Evolutionary conservation across 192 early-diverging fungal genomes (phyloP).

Genomic region (Podila minutissima): DNA sequence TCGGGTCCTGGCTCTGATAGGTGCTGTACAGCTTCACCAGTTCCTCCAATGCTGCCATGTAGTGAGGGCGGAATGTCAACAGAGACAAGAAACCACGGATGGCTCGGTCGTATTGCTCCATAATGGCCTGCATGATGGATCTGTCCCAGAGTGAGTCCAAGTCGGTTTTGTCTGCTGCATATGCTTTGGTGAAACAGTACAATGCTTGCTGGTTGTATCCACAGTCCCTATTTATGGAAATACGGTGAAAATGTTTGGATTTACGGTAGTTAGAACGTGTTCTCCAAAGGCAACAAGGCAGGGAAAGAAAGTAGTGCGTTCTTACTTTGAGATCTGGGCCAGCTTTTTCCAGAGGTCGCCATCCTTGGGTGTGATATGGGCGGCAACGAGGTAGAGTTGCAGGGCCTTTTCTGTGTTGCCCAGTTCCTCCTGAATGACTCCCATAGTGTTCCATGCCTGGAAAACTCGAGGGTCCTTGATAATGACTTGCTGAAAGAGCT

Average conservation of each 20-base stretch:
- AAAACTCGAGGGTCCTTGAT: conserved; percentile 73
- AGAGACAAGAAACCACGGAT: conserved; percentile 26
- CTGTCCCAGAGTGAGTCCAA: conserved; percentile 76
- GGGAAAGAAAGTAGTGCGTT: neutral
- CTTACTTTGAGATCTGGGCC: conserved; percentile 75
- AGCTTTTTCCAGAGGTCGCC: conserved; percentile 84
- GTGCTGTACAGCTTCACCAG: conserved; percentile 39
- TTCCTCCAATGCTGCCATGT: conserved; percentile 38
- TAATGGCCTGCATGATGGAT: conserved; percentile 68
- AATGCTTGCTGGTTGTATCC: conserved; percentile 80
- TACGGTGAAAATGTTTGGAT: neutral
- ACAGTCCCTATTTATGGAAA: conserved; percentile 53
- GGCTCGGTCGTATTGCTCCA: conserved; percentile 63
- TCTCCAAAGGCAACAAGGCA: no score
- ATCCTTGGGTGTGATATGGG: conserved; percentile 83
- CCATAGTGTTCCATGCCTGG: conserved; percentile 90
- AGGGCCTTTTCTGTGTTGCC: conserved; percentile 78
- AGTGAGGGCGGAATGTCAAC: conserved; percentile 32
- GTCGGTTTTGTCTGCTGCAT: conserved; percentile 70
- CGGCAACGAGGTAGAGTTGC: conserved; percentile 88
- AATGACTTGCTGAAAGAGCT: conserved; percentile 83
- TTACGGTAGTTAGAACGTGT: neutral
- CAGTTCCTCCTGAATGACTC: conserved; percentile 89
- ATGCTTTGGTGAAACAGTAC: conserved; percentile 82
- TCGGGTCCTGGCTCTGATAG: conserved; percentile 36